Evolutionary conservation across 2,329 filamentous ascomycete species (phyloP).

Genomic region (Diaporthe amygdali): DNA sequence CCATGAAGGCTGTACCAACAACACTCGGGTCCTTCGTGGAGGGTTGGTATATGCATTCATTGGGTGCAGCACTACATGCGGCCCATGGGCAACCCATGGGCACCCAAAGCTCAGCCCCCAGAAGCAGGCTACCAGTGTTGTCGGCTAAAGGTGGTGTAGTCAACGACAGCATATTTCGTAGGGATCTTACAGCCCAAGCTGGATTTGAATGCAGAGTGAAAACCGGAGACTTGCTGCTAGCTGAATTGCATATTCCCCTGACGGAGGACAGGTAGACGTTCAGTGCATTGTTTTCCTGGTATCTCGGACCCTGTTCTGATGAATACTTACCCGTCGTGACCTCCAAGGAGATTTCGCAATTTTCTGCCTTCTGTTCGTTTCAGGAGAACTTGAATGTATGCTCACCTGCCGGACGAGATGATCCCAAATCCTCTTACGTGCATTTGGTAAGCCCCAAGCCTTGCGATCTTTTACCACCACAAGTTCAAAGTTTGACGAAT

Average conservation of each 20-base stretch:
- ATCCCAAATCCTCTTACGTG: neutral
- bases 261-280: too few species aligned
- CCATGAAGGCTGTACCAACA: neutral
- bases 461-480: too few species aligned
- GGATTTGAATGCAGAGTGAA: neutral
- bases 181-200: too few species aligned
- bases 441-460: neutral
- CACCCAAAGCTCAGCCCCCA: neutral
- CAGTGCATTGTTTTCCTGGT: too few species aligned
- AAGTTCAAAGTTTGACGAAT: too few species aligned
- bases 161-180: neutral
- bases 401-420: too few species aligned
- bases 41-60: neutral
- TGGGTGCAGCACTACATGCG: neutral
- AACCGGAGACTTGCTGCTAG: neutral
- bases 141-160: neutral
- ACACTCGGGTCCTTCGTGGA: neutral
- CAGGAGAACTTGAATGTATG: neutral
- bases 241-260: neutral
- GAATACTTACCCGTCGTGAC: too few species aligned
- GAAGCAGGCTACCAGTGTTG: neutral
- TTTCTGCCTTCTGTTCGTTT: neutral
- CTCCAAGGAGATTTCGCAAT: accelerated
- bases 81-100: neutral
- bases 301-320: too few species aligned